A percentile compares a stretch with the other conserved stretches of the same genome.
Evolutionary conservation across 2,329 filamentous ascomycete species (phyloP).

Genomic region (Aspergillus niger): DNA sequence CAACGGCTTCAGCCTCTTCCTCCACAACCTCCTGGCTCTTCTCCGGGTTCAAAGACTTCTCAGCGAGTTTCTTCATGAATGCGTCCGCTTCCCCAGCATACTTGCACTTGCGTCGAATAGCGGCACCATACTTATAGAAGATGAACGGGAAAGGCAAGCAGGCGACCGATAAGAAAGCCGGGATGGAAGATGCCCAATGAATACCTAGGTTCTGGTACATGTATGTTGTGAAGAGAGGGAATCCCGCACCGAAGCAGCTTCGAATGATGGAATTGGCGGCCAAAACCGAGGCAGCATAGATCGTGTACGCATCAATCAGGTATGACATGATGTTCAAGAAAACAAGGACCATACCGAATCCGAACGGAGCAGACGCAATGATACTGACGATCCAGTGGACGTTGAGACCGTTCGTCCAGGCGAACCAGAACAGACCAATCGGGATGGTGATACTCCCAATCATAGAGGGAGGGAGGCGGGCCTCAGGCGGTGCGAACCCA

Average conservation of each 20-base stretch:
- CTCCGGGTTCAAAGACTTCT: conserved; percentile 9
- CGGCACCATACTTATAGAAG: conserved; percentile 41
- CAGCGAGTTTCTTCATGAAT: conserved; percentile 30
- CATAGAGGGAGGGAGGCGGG: conserved; percentile 31
- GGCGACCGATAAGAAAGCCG: conserved; percentile 41
- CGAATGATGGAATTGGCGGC: conserved; percentile 46
- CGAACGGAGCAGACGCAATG: conserved; percentile 33
- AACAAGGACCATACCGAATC: conserved; percentile 38
- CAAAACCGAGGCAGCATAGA: conserved; percentile 39
- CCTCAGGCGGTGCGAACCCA: conserved; percentile 30
- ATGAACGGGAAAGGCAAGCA: conserved; percentile 42
- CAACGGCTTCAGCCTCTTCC: background rate
- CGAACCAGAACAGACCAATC: conserved; percentile 36
- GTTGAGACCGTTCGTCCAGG: conserved; percentile 40
- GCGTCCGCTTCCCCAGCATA: conserved; percentile 36
- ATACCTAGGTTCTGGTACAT: conserved; percentile 46
- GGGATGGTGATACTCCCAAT: conserved; percentile 30
- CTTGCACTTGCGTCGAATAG: conserved; percentile 39
- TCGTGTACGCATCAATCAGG: conserved; percentile 40
- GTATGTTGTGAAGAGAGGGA: conserved; percentile 45
- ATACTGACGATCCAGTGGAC: conserved; percentile 37
- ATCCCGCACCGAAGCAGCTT: conserved; percentile 44
- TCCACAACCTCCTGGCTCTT: background rate
- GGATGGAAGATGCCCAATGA: conserved; percentile 45
- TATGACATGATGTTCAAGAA: conserved; percentile 39